Conservation (phyloP, 306 rosid species). For the Vicia villosa region DNA sequence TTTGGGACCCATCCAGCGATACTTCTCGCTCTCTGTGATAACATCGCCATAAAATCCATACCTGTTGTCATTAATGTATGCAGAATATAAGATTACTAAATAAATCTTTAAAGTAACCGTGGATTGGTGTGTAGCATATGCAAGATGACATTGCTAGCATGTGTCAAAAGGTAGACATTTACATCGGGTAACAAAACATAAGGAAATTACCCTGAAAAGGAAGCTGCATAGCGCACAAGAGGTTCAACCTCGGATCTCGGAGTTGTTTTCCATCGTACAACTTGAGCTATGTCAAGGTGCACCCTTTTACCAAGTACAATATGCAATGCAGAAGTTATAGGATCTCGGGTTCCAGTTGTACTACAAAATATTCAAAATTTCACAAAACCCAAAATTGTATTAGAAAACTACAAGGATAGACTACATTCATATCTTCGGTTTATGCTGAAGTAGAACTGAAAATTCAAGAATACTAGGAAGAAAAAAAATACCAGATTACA, state of each 20-base stretch:
- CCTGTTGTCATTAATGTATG: conserved; percentile 48
- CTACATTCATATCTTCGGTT: conserved; percentile 1
- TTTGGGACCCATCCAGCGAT: conserved; percentile 97
- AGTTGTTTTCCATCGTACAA: conserved; percentile 88
- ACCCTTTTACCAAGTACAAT: conserved; percentile 87
- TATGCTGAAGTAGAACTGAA: conserved; percentile 12
- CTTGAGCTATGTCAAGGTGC: conserved; percentile 88
- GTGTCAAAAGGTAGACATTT: conserved; percentile 9
- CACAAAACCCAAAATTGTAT: too few species aligned
- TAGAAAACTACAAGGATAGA: conserved; percentile 29
- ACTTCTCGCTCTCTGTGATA: conserved; percentile 89
- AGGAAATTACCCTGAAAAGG: conserved; percentile 87
- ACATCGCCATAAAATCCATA: conserved; percentile 99
- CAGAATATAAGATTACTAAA: conserved; percentile 38
- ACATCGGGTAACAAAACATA: conserved; percentile 15
- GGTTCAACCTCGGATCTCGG: conserved; percentile 78
- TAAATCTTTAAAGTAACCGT: conserved; percentile 23
- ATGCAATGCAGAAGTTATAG: conserved; percentile 82
- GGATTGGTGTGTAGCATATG: conserved; percentile 27
- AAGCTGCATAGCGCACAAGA: conserved; percentile 83
- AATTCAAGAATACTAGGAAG: conserved; percentile 27
- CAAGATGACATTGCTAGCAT: conserved; percentile 14
- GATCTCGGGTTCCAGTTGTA: conserved; percentile 93
- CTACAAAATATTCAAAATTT: conserved; percentile 60
- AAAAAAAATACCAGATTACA: conserved; percentile 78